Conservation (phyloP, 2,329 filamentous ascomycete species). For the Trichocomaceae sp. region DNA sequence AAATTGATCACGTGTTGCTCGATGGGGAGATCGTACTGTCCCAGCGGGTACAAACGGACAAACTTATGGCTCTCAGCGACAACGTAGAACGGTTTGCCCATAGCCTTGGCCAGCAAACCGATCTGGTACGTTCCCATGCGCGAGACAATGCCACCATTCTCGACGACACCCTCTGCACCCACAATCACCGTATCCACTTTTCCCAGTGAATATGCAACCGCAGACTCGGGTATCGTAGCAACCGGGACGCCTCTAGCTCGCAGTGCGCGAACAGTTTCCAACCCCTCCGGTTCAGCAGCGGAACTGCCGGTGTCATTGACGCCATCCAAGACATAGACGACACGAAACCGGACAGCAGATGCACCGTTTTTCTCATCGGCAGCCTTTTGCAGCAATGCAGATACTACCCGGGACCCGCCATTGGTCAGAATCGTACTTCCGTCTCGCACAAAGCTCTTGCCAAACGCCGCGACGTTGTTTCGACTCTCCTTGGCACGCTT, state of each 20-base stretch:
- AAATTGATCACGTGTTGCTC: conserved; percentile 74
- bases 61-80: conserved; percentile 97
- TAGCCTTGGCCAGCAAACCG: conserved; percentile 67
- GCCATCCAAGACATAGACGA: conserved; percentile 64
- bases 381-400: conserved; percentile 66
- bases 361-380: conserved; percentile 54
- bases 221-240: conserved; percentile 68
- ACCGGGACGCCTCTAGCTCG: conserved; percentile 72
- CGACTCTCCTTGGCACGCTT: conserved; percentile 77
- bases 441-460: conserved; percentile 70
- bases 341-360: conserved; percentile 64
- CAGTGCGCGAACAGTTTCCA: conserved; percentile 63
- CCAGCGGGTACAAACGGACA: conserved; percentile 74
- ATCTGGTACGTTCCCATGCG: conserved; percentile 83
- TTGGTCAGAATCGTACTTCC: conserved; percentile 81
- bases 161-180: conserved; percentile 75
- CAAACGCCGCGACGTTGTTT: conserved; percentile 73
- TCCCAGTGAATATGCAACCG: conserved; percentile 70
- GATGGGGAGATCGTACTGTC: conserved; percentile 74
- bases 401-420: conserved; percentile 78
- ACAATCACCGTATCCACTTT: conserved; percentile 64
- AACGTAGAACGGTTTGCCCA: conserved; percentile 76
- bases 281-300: conserved; percentile 53
- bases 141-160: conserved; percentile 89
- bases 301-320: conserved; percentile 23